Evolutionary conservation across 1,284 basidiomycete species (phyloP), one percentile per base, ranked within the genome.

Genomic region (Gymnopus androsaceus): DNA sequence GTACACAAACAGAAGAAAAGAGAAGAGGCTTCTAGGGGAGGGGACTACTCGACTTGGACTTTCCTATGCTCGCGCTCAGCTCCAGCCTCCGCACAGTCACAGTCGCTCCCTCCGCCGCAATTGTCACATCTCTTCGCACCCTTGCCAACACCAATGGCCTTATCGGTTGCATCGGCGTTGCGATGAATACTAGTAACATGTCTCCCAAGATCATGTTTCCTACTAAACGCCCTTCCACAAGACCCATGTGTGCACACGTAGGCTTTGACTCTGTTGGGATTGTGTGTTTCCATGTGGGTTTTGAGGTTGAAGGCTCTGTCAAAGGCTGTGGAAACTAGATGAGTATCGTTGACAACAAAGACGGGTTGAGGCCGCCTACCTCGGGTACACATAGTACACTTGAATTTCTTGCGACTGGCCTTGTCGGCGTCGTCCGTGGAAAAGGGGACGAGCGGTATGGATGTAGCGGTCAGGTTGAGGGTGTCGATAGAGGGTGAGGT

Each of bases 151-250:
- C 87, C 87, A 37, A 90, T 82, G 7, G 75, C 66, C 51, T 77
- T 70, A 61, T 74, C 79, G 14, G 72, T 66, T 4, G 63, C 61
- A 6, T 79, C 73, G 44, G 87, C 85, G 54, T 88, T 84, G 40
- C 87, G 87, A 66, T 95, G 92, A 60, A 95, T 92, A 59, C 89
- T 90, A 38, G 91, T 84, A 42, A 92, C 77, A 67, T 95, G 92
- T 45, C 92, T 86, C 31, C 89, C 89, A 5, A 95, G 73, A 66
- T 95, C 92, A 65, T 95, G 92, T 74, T 95, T 94, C 64, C 93
- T 85, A 64, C 88, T 92, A 72, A 95, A 95, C 3, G 90, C 88
- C 51, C 93, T 85, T 12, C 87, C 88, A 64, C 92, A 95, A 15
- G 83, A 81, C 45, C 81, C 78, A 69, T 94, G 89, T 38, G 87